These are phyloP conservation scores for Immersiporthe knoxdaviesiana DNA, from an alignment of 2,329 filamentous ascomycete genomes.

Conservation along the genomic window DNA sequence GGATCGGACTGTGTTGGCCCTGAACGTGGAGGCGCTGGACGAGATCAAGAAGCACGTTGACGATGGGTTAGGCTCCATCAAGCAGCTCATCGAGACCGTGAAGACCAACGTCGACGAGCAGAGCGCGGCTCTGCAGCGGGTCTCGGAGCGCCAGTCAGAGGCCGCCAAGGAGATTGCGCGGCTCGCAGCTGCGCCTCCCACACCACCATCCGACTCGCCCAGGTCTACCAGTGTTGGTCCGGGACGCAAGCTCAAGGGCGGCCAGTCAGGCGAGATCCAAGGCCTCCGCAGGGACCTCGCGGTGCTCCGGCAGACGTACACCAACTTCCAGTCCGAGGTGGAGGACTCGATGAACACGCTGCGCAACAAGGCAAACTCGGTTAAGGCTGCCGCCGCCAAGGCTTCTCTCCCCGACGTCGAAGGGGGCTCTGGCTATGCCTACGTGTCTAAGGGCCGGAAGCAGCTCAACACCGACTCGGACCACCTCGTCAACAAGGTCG, in stretches of 20 bases:
- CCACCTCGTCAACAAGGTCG: slow-evolving; percentile 85
- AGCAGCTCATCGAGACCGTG: slow-evolving; percentile 82
- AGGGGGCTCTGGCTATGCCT: slow-evolving; percentile 78
- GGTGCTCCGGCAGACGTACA: slow-evolving; percentile 89
- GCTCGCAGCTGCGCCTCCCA: slow-evolving; percentile 52
- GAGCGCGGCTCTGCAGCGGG: slow-evolving; percentile 76
- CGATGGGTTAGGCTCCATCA: slow-evolving; percentile 81
- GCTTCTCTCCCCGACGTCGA: slow-evolving; percentile 72
- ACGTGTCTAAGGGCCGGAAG: slow-evolving; percentile 87
- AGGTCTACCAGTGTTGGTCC: slow-evolving; percentile 39
- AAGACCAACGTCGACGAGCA: slow-evolving; percentile 85
- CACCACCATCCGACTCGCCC: slow-evolving; percentile 53
- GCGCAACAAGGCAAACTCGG: slow-evolving; percentile 76
- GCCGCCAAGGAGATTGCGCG: slow-evolving; percentile 82
- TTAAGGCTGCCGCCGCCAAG: slow-evolving; percentile 76
- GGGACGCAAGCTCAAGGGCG: slow-evolving; percentile 54
- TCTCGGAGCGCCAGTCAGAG: slow-evolving; percentile 90
- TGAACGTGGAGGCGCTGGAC: slow-evolving; percentile 91
- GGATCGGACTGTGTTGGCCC: slow-evolving; percentile 89
- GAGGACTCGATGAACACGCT: slow-evolving; percentile 84
- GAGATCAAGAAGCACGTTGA: slow-evolving; percentile 97
- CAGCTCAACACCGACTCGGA: slow-evolving; percentile 85
- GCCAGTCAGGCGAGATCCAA: slow-evolving; percentile 78
- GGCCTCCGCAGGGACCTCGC: slow-evolving; percentile 85
- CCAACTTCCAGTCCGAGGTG: slow-evolving; percentile 86